Conservation (phyloP, 495 filamentous ascomycete genomes). For the Lasiosphaeria miniovina region DNA sequence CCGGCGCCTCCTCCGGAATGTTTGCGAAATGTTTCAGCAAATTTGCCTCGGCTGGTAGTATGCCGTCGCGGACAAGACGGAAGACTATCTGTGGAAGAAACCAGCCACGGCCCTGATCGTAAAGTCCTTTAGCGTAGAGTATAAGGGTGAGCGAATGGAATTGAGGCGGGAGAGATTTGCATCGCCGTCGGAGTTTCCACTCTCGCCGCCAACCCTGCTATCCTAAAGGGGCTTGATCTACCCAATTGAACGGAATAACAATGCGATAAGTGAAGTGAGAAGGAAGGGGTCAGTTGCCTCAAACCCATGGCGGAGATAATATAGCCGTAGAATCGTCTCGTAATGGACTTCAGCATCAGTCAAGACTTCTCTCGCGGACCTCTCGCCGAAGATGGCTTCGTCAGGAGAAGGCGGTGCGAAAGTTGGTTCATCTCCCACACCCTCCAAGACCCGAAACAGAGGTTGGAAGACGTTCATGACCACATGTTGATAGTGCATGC, state of each 20-base stretch:
- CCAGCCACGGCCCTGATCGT: conserved; percentile 28
- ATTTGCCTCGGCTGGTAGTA: background rate
- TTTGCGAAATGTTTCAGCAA: background rate
- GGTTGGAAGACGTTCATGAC: conserved; percentile 24
- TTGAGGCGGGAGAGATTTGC: conserved; percentile 7
- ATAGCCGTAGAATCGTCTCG: conserved; percentile 32
- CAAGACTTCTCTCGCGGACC: background rate
- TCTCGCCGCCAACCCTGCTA: background rate
- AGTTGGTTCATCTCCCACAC: background rate
- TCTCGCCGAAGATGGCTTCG: background rate
- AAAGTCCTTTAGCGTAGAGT: conserved; percentile 29
- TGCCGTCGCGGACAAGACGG: background rate
- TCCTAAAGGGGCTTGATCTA: conserved; percentile 10
- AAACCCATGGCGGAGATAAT: conserved; percentile 35
- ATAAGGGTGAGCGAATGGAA: conserved; percentile 27
- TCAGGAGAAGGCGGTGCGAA: background rate
- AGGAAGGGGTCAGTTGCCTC: conserved; percentile 27
- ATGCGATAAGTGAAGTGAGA: conserved; percentile 24
- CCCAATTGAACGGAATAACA: conserved; percentile 5
- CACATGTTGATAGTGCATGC: conserved; percentile 25
- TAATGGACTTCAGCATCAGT: conserved; percentile 18
- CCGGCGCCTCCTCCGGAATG: background rate
- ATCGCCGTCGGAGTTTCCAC: background rate
- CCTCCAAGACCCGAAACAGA: background rate
- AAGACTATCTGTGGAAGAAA: background rate